A percentile compares a stretch with the other conserved stretches of the same genome.
phyloP scores from a whole-genome alignment of 352 stramenopile species.

The Blastocystis sp. region DNA sequence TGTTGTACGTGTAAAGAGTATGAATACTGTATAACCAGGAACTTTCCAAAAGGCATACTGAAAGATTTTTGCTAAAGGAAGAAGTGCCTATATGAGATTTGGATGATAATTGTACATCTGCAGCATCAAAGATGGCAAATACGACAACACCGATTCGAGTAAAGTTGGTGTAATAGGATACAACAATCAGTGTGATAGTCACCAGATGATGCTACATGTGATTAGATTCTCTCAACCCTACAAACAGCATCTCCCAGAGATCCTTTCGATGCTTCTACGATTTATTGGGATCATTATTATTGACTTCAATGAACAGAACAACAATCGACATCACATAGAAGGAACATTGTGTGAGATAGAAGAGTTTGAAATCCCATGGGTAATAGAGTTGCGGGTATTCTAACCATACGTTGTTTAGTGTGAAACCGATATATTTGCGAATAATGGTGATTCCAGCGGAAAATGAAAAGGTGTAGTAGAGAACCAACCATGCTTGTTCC shows the following conservation, averaged over 20 bases:
- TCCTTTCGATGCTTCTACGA: conserved; percentile 53
- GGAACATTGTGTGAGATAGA: conserved; percentile 37
- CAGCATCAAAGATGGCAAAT: conserved; percentile 51
- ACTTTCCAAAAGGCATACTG: conserved; percentile 32
- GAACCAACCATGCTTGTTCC: conserved; percentile 32
- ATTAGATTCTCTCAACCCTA: background rate
- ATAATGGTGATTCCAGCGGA: conserved; percentile 21
- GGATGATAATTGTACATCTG: background rate
- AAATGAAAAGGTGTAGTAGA: conserved; percentile 57
- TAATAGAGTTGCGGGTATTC: conserved; percentile 43
- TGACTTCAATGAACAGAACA: conserved; percentile 32
- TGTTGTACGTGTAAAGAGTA: background rate
- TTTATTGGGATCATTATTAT: background rate
- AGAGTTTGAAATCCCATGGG: conserved; percentile 41
- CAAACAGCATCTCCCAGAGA: conserved; percentile 34
- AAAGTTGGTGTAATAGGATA: conserved; percentile 61
- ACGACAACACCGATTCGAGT: conserved; percentile 41
- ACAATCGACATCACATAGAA: conserved; percentile 18
- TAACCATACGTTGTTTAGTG: conserved; percentile 47
- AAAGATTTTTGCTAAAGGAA: conserved; percentile 40
- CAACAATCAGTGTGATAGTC: conserved; percentile 21
- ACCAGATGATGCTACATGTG: conserved; percentile 39
- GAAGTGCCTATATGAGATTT: background rate
- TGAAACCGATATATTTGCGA: conserved; percentile 17
- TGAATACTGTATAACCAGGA: conserved; percentile 29